Conservation (phyloP, 163 green algal genomes). For the Prototheca wickerhamii region DNA sequence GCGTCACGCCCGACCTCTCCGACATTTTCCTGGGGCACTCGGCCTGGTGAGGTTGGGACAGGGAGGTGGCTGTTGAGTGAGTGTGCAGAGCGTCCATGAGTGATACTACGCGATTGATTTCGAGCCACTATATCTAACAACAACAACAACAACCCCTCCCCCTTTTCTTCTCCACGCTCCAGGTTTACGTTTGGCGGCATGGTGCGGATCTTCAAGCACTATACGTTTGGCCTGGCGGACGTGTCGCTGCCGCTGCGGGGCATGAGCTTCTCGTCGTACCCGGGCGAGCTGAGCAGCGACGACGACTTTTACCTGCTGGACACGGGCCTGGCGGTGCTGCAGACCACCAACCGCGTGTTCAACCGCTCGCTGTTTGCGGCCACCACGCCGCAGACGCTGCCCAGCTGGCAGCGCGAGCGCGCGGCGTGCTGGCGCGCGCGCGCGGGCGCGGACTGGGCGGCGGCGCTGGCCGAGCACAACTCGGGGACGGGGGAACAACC, state of each 20-base stretch:
- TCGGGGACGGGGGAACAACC: constrained; percentile 73
- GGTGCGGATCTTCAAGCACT: constrained; percentile 61
- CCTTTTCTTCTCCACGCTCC: background rate
- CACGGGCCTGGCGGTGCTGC: constrained; percentile 38
- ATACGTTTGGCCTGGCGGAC: constrained; percentile 29
- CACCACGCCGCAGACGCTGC: constrained; percentile 14
- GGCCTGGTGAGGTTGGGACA: constrained; percentile 30
- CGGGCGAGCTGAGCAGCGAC: constrained; percentile 37
- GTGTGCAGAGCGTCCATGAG: too few species aligned
- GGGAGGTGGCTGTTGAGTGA: too few species aligned
- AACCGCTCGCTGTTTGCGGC: constrained; percentile 35
- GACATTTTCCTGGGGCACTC: constrained; percentile 54
- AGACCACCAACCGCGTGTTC: constrained; percentile 50
- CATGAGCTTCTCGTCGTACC: constrained; percentile 48
- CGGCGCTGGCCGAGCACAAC: constrained; percentile 39
- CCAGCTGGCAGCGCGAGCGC: constrained; percentile 56
- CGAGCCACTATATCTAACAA: too few species aligned
- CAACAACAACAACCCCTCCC: background rate
- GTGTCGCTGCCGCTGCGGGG: constrained; percentile 14
- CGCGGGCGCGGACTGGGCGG: constrained; percentile 36
- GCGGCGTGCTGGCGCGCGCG: constrained; percentile 41
- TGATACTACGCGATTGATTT: too few species aligned
- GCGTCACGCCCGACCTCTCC: constrained; percentile 29
- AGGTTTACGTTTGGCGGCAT: constrained; percentile 35
- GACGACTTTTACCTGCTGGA: constrained; percentile 58